Evolutionary conservation across 495 filamentous ascomycete genomes (phyloP), one percentile per base, ranked within the genome.

Genomic region (Clavariopsis aquatica): DNA sequence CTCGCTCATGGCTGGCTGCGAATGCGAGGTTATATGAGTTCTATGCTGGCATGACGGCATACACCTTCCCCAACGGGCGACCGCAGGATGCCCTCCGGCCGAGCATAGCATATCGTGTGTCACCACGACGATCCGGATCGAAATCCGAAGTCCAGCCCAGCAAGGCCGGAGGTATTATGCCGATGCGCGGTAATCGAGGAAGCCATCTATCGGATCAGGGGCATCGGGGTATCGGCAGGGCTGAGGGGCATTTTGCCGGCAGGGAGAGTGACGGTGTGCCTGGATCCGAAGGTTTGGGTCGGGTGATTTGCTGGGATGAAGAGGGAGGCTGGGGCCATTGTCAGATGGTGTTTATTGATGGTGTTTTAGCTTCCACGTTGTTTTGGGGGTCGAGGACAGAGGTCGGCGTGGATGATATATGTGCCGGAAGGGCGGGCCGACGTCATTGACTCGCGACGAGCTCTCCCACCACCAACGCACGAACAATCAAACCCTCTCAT

Each of bases 41-140:
- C 24, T 17, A 43, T 43, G 38, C 8, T n/a, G 38, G 38, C n/a
- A 43, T 43, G 38, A 43, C 38, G 13, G 2, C 38, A 43, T 17
- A 9, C 8, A 17, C 15, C 38, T 43, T 43, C 38, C 38, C 15
- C 4, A 43, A 10, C 12, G 38, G n/a, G 8, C 3, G 4, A n/a
- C 6, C 26, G 28, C 13, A 43, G 38, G 38, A 43, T 43, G 38
- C 52, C 47, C 7, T 24, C 47, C 47, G 26, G 22, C 47, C 47
- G 22, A 24, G 47, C n/a, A n/a, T n/a, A n/a, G n/a, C n/a, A 51
- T 51, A 22, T 28, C 47, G 13, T 24, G 20, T 22, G 26, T 28
- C 6, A 43, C 5, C 3, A 43, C 53, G 53, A 41, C 53, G 53
- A 57, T 57, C 53, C 53, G 53, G 53, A 27, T 57, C 29, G 53